These are phyloP conservation scores for Morella rubra DNA, from an alignment of 306 rosid species.

Conservation along the genomic window DNA sequence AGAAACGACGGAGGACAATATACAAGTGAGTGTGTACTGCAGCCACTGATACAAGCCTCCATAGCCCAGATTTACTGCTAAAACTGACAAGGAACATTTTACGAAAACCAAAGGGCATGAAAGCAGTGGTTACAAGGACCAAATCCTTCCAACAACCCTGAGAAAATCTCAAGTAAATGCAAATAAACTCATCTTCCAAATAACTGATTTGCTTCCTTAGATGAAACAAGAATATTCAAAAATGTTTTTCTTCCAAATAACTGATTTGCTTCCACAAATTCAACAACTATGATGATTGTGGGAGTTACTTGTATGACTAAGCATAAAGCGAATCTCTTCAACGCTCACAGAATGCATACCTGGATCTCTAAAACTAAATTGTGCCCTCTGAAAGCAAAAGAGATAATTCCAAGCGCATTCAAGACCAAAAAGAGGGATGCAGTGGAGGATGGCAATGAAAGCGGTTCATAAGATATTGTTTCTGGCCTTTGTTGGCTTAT, in stretches of 20 bases:
- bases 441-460: constrained; percentile 52
- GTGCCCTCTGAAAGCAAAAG: constrained; percentile 98
- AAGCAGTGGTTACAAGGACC: background rate
- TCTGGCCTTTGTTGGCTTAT: constrained; percentile 87
- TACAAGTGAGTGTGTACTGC: background rate
- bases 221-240: background rate
- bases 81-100: background rate
- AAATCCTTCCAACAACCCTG: background rate
- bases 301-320: background rate
- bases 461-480: constrained; percentile 76
- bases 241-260: background rate
- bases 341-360: constrained; percentile 37
- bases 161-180: background rate
- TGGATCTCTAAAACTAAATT: constrained; percentile 87
- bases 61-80: background rate
- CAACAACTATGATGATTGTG: background rate
- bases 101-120: background rate
- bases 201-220: background rate
- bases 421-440: constrained; percentile 68
- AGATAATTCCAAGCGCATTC: constrained; percentile 93
- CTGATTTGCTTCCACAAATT: background rate
- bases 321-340: background rate
- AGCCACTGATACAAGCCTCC: background rate
- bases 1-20: background rate
- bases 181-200: background rate